Evolutionary conservation across 495 filamentous ascomycete genomes (phyloP).

Genomic region (Talaromyces proteolyticus): DNA sequence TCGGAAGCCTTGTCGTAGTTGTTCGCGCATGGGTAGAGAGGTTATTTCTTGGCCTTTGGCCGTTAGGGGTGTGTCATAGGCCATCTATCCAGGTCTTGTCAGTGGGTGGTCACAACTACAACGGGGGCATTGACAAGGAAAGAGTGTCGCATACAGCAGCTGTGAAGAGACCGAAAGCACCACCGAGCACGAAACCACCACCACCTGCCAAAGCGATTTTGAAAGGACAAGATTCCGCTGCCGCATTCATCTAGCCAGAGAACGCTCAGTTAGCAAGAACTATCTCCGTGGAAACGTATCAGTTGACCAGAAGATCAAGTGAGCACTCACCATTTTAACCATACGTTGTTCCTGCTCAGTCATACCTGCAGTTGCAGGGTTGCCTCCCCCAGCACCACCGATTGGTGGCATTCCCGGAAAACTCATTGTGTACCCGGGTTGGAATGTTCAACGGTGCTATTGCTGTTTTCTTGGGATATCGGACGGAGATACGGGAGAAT

Average conservation of each 20-base stretch:
- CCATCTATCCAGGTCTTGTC: conserved; percentile 55
- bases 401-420: conserved; percentile 35
- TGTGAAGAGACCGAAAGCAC: conserved; percentile 94
- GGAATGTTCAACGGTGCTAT: too few relatives aligned
- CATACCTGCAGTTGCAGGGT: conserved; percentile 29
- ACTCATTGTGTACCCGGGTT: conserved; percentile 39
- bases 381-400: conserved; percentile 20
- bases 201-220: conserved; percentile 79
- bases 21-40: conserved; percentile 72
- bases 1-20: conserved; percentile 77
- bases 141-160: conserved; percentile 59
- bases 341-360: conserved; percentile 47
- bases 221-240: conserved; percentile 83
- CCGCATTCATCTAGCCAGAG: conserved; percentile 58
- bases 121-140: neutral
- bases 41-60: conserved; percentile 56
- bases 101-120: too few relatives aligned
- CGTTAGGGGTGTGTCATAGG: conserved; percentile 77
- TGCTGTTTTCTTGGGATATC: too few relatives aligned
- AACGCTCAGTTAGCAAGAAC: neutral
- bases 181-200: conserved; percentile 86
- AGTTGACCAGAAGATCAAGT: neutral
- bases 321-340: conserved; percentile 42
- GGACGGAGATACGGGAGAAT: neutral
- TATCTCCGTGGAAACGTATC: neutral